Evolutionary conservation across 2,329 filamentous ascomycete genomes (phyloP).

Genomic region (Penicillium carneum): DNA sequence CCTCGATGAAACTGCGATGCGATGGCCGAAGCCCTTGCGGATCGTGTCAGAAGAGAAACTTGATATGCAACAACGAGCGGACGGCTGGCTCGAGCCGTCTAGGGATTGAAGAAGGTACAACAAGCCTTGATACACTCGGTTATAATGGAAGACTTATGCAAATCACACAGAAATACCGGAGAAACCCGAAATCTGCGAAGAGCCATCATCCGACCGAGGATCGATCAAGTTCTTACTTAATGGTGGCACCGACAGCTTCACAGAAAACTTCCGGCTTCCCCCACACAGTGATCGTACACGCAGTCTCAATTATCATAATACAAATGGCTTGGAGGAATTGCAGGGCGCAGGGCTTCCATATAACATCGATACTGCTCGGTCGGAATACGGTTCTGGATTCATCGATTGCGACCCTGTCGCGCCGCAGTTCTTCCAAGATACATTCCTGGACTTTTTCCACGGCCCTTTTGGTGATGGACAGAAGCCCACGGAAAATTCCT

Average conservation of each 20-base stretch:
- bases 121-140: background rate
- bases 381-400: constrained; percentile 32
- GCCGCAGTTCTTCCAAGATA: constrained; percentile 46
- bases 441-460: constrained; percentile 50
- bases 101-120: constrained; percentile 32
- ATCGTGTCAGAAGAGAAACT: constrained; percentile 54
- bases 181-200: constrained; percentile 40
- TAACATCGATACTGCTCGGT: constrained; percentile 18
- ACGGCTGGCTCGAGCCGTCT: constrained; percentile 27
- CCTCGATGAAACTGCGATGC: constrained; percentile 57
- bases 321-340: constrained; percentile 37
- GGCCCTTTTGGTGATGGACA: constrained; percentile 44
- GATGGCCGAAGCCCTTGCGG: constrained; percentile 55
- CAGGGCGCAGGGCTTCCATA: constrained; percentile 31
- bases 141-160: background rate
- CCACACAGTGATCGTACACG: constrained; percentile 49
- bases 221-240: constrained; percentile 58
- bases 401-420: constrained; percentile 37
- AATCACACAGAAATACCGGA: constrained; percentile 27
- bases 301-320: constrained; percentile 48
- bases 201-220: constrained; percentile 50
- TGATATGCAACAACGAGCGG: constrained; percentile 51
- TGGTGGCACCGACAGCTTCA: constrained; percentile 56
- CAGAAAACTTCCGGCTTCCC: constrained; percentile 55
- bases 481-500: constrained; percentile 37